Percentiles rank a stretch among this genome's conserved stretches.
These are phyloP conservation scores for Glutinoglossum americanum DNA, from an alignment of 495 filamentous ascomycete genomes.

Conservation along the genomic window DNA sequence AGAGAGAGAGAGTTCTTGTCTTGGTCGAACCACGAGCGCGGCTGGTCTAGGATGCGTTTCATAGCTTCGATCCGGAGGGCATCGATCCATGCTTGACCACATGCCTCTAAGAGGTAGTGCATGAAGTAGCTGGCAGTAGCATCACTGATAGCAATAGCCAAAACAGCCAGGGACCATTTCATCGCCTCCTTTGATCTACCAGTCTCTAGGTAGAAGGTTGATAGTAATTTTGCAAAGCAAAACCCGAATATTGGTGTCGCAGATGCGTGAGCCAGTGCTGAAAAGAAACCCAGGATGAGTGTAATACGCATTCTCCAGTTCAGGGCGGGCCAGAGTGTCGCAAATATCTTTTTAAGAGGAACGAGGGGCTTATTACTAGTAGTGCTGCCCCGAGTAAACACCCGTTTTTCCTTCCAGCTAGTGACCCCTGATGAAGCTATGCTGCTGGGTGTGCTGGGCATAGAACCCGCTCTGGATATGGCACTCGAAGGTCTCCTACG, in stretches of 20 bases:
- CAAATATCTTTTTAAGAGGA: conserved; percentile 38
- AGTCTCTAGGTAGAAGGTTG: conserved; percentile 35
- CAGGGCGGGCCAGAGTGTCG: conserved; percentile 52
- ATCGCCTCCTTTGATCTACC: conserved; percentile 24
- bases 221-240: conserved; percentile 52
- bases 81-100: conserved; percentile 64
- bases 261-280: conserved; percentile 40
- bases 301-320: conserved; percentile 25
- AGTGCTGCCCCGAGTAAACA: not conserved
- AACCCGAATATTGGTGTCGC: conserved; percentile 61
- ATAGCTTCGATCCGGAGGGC: conserved; percentile 45
- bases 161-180: conserved; percentile 47
- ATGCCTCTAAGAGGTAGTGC: conserved; percentile 47
- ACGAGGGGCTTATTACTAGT: not conserved
- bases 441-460: not conserved
- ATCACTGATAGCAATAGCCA: conserved; percentile 46
- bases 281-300: conserved; percentile 36
- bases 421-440: not conserved
- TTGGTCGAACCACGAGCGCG: conserved; percentile 64
- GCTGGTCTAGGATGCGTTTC: conserved; percentile 52
- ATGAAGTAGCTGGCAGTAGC: conserved; percentile 38
- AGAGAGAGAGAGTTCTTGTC: conserved; percentile 37
- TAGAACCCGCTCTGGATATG: not conserved
- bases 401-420: not conserved
- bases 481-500: not conserved